A percentile compares a stretch with the other conserved stretches of the same genome.
Evolutionary conservation across 2,329 filamentous ascomycete species (phyloP).

Genomic region (Neopestalotiopsis sp.): DNA sequence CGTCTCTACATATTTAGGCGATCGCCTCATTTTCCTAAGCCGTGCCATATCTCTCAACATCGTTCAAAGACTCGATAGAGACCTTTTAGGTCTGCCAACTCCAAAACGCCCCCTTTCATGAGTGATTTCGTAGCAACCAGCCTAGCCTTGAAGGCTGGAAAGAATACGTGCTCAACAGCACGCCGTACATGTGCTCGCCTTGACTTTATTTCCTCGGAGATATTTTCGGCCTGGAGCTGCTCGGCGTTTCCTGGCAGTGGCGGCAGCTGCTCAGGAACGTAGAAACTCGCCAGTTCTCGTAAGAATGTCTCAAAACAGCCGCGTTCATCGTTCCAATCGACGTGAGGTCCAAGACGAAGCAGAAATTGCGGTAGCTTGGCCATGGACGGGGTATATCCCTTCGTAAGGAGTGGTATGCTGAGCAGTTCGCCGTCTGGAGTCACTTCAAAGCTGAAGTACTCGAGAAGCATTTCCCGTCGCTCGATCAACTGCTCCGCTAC

Average conservation of each 20-base stretch:
- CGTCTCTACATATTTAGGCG: not conserved
- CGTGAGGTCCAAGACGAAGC: conserved; percentile 83
- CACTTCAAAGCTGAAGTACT: conserved; percentile 91
- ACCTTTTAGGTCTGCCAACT: conserved; percentile 91
- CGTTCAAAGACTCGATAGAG: conserved; percentile 94
- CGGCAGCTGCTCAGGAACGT: conserved; percentile 86
- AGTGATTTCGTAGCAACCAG: conserved; percentile 82
- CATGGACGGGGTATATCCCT: conserved; percentile 85
- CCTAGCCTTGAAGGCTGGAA: conserved; percentile 84
- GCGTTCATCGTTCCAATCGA: conserved; percentile 86
- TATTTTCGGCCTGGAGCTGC: conserved; percentile 42
- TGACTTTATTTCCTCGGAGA: conserved; percentile 57
- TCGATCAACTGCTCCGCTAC: conserved; percentile 74
- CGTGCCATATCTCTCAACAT: conserved; percentile 60
- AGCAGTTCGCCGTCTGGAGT: conserved; percentile 77
- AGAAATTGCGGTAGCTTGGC: conserved; percentile 90
- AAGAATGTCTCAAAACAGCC: conserved; percentile 85
- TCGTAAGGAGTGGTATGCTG: conserved; percentile 83
- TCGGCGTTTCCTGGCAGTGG: conserved; percentile 34
- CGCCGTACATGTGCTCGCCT: conserved; percentile 74
- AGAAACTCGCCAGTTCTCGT: conserved; percentile 86
- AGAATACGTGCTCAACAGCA: conserved; percentile 84
- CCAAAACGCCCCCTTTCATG: conserved; percentile 76
- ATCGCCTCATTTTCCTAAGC: not conserved
- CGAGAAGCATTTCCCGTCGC: conserved; percentile 82